phyloP scores from a whole-genome alignment of 108 stramenopile species.

The Aureococcus anophagefferens region DNA sequence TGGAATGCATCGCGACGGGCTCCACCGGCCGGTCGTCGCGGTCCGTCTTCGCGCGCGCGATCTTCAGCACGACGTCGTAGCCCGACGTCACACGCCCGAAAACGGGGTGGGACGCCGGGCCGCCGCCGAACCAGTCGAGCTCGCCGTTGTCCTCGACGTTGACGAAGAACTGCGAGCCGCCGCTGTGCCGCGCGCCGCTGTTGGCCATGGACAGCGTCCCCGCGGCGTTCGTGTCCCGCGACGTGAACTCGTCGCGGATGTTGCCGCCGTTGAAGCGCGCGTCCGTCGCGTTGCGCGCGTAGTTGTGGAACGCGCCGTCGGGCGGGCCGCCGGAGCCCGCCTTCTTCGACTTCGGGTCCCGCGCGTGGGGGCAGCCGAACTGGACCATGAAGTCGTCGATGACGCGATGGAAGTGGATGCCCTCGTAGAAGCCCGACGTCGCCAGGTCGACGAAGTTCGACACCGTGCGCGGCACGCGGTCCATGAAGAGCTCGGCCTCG shows the following conservation, averaged over 20 bases:
- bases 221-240: neutral
- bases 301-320: constrained; percentile 23
- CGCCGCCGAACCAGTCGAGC: constrained; percentile 14
- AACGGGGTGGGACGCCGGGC: too few species aligned
- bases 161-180: constrained; percentile 6
- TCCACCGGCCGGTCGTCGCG: neutral
- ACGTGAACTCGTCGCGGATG: too few species aligned
- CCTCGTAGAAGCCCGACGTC: constrained; percentile 55
- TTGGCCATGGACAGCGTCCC: too few species aligned
- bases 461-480: constrained; percentile 50
- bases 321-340: constrained; percentile 44
- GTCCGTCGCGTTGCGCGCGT: too few species aligned
- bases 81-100: constrained; percentile 51
- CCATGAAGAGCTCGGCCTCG: constrained; percentile 54
- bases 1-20: neutral
- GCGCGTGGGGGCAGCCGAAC: constrained; percentile 35
- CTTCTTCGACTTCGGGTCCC: constrained; percentile 33
- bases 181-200: constrained; percentile 24
- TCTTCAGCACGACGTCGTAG: constrained; percentile 39
- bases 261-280: too few species aligned
- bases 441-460: constrained; percentile 57
- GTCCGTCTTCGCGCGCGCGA: constrained; percentile 2
- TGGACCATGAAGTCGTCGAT: constrained; percentile 56
- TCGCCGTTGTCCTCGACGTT: too few species aligned
- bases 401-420: constrained; percentile 49